Evolutionary conservation across 176 grass and related monocot species (phyloP).

Genomic region (Cenchrus fungigraminus): DNA sequence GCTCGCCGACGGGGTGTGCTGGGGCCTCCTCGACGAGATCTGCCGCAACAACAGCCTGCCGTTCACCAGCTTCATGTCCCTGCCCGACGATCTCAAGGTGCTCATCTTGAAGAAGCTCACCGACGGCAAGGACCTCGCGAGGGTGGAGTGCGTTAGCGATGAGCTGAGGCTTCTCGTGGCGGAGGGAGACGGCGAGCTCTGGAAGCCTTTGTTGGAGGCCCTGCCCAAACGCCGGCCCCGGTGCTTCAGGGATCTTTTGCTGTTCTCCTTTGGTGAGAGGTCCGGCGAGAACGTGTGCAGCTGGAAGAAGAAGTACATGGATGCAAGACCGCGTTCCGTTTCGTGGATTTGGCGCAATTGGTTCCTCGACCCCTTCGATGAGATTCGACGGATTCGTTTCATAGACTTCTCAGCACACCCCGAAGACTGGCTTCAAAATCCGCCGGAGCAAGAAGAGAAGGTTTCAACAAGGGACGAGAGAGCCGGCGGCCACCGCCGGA

Average conservation of each 20-base stretch:
- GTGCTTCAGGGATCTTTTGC: not conserved
- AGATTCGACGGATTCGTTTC: not conserved
- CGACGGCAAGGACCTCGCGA: not conserved
- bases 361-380: not conserved
- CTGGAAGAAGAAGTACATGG: too few species aligned
- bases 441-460: not conserved
- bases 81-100: not conserved
- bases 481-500: not conserved
- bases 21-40: not conserved
- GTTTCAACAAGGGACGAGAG: not conserved
- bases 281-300: too few species aligned
- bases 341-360: too few species aligned
- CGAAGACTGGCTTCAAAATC: not conserved
- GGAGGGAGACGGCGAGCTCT: not conserved
- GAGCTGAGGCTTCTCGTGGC: not conserved
- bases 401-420: not conserved
- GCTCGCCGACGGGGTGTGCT: not conserved
- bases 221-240: not conserved
- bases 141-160: not conserved
- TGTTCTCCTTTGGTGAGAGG: accelerated
- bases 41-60: not conserved
- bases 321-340: too few species aligned
- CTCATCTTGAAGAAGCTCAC: not conserved
- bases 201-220: not conserved
- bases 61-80: not conserved